These are phyloP conservation scores for Fonsecaea erecta DNA, from an alignment of 2,329 filamentous ascomycete genomes.

Conservation along the genomic window DNA sequence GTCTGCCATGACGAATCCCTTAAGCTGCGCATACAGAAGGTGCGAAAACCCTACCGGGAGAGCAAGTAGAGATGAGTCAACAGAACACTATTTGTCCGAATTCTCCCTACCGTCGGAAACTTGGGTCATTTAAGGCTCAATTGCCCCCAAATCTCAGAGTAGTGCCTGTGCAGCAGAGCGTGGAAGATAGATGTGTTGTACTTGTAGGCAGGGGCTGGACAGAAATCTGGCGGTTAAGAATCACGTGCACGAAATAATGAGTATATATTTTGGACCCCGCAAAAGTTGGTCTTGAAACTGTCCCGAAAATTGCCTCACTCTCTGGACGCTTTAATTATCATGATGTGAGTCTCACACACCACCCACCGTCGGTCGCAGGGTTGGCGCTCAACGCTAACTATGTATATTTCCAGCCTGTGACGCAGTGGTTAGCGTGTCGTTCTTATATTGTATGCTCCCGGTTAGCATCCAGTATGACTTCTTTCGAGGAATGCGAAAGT, in stretches of 20 bases:
- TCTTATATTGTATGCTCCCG: conserved; percentile 44
- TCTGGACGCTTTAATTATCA: conserved; percentile 10
- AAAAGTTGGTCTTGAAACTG: conserved; percentile 30
- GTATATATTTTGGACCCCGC: conserved; percentile 9
- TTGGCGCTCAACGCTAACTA: conserved; percentile 1
- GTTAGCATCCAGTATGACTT: conserved; percentile 38
- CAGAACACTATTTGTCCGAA: neutral
- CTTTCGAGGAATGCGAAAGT: conserved; percentile 46
- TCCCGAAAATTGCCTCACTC: conserved; percentile 24
- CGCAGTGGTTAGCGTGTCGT: conserved; percentile 47
- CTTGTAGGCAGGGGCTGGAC: neutral
- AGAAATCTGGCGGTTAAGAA: too few relatives aligned
- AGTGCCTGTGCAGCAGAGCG: neutral
- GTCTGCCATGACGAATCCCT: neutral
- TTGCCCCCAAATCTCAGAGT: neutral
- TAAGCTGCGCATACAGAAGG: neutral
- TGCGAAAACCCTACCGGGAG: neutral
- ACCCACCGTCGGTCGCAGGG: conserved; percentile 14
- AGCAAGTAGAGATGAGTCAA: neutral
- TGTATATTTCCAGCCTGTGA: conserved; percentile 39
- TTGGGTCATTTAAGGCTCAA: neutral
- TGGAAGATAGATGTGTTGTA: neutral
- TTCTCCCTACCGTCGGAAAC: neutral
- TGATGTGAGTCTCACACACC: neutral
- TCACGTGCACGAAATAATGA: conserved; percentile 14